Base-by-base conservation (phyloP, 768 basidiomycete species). In the Termitomyces sp. region DNA sequence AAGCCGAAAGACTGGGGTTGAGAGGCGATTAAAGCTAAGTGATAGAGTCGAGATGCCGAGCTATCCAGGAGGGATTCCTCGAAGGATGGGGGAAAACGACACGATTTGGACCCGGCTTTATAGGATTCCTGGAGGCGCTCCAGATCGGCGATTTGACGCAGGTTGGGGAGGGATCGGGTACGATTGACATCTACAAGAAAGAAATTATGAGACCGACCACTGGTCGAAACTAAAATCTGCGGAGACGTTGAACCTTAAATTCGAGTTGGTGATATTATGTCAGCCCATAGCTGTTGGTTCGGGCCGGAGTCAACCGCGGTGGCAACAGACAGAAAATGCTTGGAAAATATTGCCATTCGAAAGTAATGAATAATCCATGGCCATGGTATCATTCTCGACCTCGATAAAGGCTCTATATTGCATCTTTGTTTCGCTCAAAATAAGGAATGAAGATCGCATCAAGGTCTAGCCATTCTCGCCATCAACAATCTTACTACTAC, bases 211-310 rank as follows among this genome's bases (percentile, higher is more conserved):
- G 43, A 63, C 62, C 48, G 39, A 46, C 33, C 26, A 7, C 33
- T 43, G 39, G 62, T 63, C 56, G 43, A 63, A 63, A 63, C 58
- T 60, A 26, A 55, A 63, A 63, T 63, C 22, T 54, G 48, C 36
- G 54, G 30, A 58, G 27, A 24, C 16, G 57, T 40, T 26, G 13
- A 43, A 54, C 45, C 33, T 50, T 42, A 59, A 55, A 20, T 49
- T 32, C 33, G n/a, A 22, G 33, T n/a, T 30, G 32, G 56, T 56
- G 56, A 56, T 56, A 56, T 56, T 51, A 46, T n/a, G 44, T 53
- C 57, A 58, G 32, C 44, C n/a, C 37, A 18, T 50, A 12, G 1
- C 16, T 22, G 34, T 46, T 30, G 10, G 10, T 12, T 7, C 36
- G 36, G 36, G 36, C 36, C 36, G 36, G 36, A 34, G n/a, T n/a